phyloP scores from a whole-genome alignment of 2,329 filamentous ascomycete genomes.

The Arthrobotrys conoides region DNA sequence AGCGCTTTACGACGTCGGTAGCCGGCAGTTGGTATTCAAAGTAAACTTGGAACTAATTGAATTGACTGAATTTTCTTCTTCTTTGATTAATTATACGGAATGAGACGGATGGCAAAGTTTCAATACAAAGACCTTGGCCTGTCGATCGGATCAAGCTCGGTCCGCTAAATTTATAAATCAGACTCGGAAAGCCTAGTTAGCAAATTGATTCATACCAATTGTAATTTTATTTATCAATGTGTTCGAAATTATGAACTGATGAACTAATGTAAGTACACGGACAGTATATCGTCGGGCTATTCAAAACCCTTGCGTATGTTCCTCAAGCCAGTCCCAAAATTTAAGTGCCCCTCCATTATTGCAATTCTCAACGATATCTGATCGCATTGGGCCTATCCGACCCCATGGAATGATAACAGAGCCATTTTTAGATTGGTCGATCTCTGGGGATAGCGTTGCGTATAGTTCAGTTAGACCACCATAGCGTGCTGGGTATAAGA shows the following conservation, averaged over 20 bases:
- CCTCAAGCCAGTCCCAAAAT: slow-evolving; percentile 70
- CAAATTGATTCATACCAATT: too few species aligned
- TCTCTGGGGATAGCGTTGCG: slow-evolving; percentile 65
- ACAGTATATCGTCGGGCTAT: slow-evolving; percentile 7
- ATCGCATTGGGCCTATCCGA: slow-evolving; percentile 65
- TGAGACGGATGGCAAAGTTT: not conserved
- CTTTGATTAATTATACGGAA: not conserved
- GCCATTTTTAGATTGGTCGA: slow-evolving; percentile 65
- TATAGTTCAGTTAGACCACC: slow-evolving; percentile 67
- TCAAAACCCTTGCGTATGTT: slow-evolving; percentile 66
- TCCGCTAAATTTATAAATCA: not conserved
- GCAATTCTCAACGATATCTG: slow-evolving; percentile 65
- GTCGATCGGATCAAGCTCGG: not conserved
- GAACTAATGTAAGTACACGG: too few species aligned
- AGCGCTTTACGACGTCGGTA: slow-evolving; percentile 8
- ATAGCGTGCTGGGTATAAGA: slow-evolving; percentile 65
- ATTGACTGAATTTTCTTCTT: not conserved
- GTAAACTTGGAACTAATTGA: not conserved
- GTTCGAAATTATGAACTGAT: too few species aligned
- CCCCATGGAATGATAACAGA: slow-evolving; percentile 71
- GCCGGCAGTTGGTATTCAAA: slow-evolving; percentile 1
- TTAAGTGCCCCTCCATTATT: slow-evolving; percentile 67
- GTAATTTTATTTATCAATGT: too few species aligned
- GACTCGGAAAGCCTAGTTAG: not conserved
- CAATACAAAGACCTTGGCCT: not conserved